Base-by-base conservation (phyloP, 805 yeast species). In the Clavispora asparagi region DNA sequence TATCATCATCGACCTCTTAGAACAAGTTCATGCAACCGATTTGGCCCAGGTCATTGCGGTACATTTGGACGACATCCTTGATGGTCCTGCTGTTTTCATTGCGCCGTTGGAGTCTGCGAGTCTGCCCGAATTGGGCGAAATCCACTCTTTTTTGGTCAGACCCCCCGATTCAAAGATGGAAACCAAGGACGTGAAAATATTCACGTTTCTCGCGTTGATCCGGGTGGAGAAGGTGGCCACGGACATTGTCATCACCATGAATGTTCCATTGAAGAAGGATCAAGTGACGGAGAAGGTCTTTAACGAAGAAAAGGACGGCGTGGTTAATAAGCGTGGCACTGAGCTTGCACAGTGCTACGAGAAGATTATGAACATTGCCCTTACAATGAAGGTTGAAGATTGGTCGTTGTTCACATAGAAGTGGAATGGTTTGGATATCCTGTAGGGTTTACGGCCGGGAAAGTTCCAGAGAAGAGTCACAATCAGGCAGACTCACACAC, bases 1-100 rank as follows among this genome's bases (percentile, higher is more conserved):
- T 14, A 60, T 85, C 9, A 81, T 85, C n/a, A 58, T 85, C 16
- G 94, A 85, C 50, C 61, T 85, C 13, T 62, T 85, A 51, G 87
- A 85, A 53, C 55, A 65, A 25, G 78, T 80, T 0, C 70, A 65
- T 1, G 68, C 63, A 1, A 56, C 51, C 9, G 51, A 49, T 0
- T 68, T 67, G 17, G 73, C 71, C 14, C 49, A 64, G 7, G 83
- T 85, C 0, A 57, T 83, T 19, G 56, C 65, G 6, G 70, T 65
- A 32, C 92, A 86, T 62, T 54, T 83, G 31, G 65, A 68, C 11
- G 94, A 85, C 53, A 66, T 85, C 23, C 47, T 73, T n/a, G 65
- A 67, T 4, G 54, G 49, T 6, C 60, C 68, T 6, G 49, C 55
- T 8, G 12, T 30, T 3, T 52, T 35, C 23, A 19, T 52, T 46